A percentile compares a stretch with the other conserved stretches of the same genome.
phyloP scores from a whole-genome alignment of 2,329 filamentous ascomycete genomes.

The Colletotrichum sp. region DNA sequence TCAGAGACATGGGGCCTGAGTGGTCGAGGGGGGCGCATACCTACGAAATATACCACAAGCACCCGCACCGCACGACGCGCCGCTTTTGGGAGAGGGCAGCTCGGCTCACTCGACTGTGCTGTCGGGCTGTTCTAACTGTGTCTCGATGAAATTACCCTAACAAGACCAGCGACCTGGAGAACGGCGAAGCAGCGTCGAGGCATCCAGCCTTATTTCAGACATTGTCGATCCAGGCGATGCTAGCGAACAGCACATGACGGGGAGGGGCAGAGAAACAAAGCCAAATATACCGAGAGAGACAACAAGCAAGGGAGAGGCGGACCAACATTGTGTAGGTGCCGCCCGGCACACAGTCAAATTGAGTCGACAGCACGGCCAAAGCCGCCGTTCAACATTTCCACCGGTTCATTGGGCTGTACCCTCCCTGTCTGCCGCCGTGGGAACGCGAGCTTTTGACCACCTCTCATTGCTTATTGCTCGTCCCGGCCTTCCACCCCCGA shows the following conservation, averaged over 20 bases:
- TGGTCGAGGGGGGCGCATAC: neutral
- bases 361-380: slow-evolving; percentile 6
- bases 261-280: neutral
- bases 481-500: neutral
- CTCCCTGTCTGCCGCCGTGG: slow-evolving; percentile 19
- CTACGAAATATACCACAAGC: neutral
- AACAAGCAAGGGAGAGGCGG: slow-evolving; percentile 13
- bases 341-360: slow-evolving; percentile 15
- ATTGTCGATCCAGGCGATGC: neutral
- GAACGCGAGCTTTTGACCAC: slow-evolving; percentile 18
- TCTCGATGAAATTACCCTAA: neutral
- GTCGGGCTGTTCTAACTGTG: neutral
- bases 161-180: neutral
- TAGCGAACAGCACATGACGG: neutral
- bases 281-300: slow-evolving; percentile 1
- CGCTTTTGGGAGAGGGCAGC: neutral
- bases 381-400: neutral
- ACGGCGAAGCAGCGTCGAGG: neutral
- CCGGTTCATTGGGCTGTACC: neutral
- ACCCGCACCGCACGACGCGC: neutral
- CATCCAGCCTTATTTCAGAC: neutral
- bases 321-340: slow-evolving; percentile 5
- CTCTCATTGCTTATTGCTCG: slow-evolving; percentile 19
- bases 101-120: neutral
- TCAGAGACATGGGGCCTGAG: slow-evolving; percentile 10